Base-by-base conservation (phyloP, 257 asterid species). In the Ligustrum vulgare region DNA sequence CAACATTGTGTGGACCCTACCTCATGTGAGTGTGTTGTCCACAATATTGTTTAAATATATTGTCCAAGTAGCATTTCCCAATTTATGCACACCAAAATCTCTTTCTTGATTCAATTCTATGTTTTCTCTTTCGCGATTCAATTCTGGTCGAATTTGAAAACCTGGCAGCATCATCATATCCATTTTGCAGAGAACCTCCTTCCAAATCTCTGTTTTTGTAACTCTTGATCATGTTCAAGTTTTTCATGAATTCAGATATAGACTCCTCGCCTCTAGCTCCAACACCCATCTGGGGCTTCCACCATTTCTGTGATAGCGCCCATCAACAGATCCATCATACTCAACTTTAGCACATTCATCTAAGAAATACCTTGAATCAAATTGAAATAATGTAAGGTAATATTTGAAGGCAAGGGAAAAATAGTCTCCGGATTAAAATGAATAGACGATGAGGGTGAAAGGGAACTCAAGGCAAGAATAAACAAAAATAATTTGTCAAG, bases 81-180 rank as follows among this genome's bases (percentile, higher is more conserved):
- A 28, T 28, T 28, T 28, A 28, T 28, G 31, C 1, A 28, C 31
- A 28, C 31, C 31, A 28, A 0, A 28, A 28, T 28, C 31, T 28
- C 31, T 28, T 28, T 28, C 31, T 0, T 0, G 31, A 28, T 28
- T 79, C 87, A 33, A 70, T 75, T 78, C 81, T 72, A 39, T 77
- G 77, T 80, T 89, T 89, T 56, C 86, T 80, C 80, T 80, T 88
- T 73, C 88, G 78, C 37, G 84, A 73, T 75, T 82, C 89, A 31
- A 67, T 58, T 72, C 81, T 82, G 1, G 77, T 77, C 58, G 45
- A 67, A 56, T 56, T 75, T 13, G 80, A 72, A 18, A 75, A 79
- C 54, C 78, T 23, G 8, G 68, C 74, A 58, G 70, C 72, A 66
- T 62, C 80, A 69, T 75, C 80, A 70, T 76, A 71, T 56, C 74